Evolutionary conservation across 345 rosid species (phyloP), one percentile per base, ranked within the genome.

Genomic region (Citropsis articulata): DNA sequence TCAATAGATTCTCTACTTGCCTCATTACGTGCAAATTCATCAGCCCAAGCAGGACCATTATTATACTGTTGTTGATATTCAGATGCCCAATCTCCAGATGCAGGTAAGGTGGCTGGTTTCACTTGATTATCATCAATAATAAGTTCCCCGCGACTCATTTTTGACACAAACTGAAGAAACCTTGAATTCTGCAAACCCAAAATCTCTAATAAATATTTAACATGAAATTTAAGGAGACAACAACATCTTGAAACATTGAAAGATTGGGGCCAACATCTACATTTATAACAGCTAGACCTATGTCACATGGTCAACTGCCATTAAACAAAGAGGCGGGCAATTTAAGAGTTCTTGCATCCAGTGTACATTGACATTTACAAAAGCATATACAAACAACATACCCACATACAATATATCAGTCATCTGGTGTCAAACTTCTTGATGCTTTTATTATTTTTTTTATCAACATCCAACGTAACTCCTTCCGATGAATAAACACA

Each of bases 141-240:
- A 79, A 97, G 98, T 86, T 97, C 98, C 66, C 98, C 98, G 0
- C 96, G 98, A 83, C 99, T 97, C 99, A 97, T 97, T 87, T 97
- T 97, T 35, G 99, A 97, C 81, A 97, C 90, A 85, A 97, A 97
- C 76, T 94, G 99, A 77, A 94, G 98, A 88, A 97, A 94, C 85
- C 88, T 94, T 65, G 99, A 97, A 88, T 97, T 97, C 99, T 97
- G 93, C 86, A 90, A 57, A 63, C 55, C 74, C 75, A 57, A 84
- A 73, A 79, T 53, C 65, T 73, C 53, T 64, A 48, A 48, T 57
- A 69, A 72, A 73, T 38, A 66, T 81, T 48, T 56, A 73, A 50
- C 70, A 78, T 77, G 18, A 31, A 68, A 57, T 27, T 21, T 1
- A 69, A 67, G 30, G 64, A n/a, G 69, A 73, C 25, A 62, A 68